Base-by-base conservation (phyloP, 805 yeast genomes). In the Candida fluviatilis region DNA sequence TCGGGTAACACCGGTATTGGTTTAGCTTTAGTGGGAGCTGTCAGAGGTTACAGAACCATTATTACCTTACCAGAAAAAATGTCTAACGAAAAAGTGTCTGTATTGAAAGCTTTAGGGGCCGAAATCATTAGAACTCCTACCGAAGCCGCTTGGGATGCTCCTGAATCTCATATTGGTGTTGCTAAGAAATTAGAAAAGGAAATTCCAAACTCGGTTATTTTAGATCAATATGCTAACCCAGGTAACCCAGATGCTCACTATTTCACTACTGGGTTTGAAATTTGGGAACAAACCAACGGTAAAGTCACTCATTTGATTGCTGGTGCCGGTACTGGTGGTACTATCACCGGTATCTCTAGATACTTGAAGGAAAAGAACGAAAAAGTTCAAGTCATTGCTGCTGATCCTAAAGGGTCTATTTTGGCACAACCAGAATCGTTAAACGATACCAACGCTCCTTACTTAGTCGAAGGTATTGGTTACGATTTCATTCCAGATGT, bases 291-390 rank as follows among this genome's bases (percentile, higher is more conserved):
- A 63, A 76, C 91, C 12, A 62, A 72, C 18, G 86, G 90, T 25
- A 75, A 80, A 42, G 69, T 87, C 38, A 78, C 78, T 38, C 87
- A 82, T 44, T 69, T 87, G 32, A 84, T 87, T 38, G 95, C 95
- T 27, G 95, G 95, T 60, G 95, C 95, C 5, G 95, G 95, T 65
- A 86, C 95, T 41, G 95, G 95, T 64, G 99, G 99, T 40, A 93
- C 99, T 2, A 87, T 91, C 33, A 71, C 95, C n/a, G 99, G 99
- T 39, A 89, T 89, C 19, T 76, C 95, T 3, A 72, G 72, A 43
- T 93, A 71, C 60, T 69, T 91, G 51, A 85, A 85, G 66, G 85
- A 79, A 58, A 74, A 82, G 60, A 74, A 84, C 60, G 64, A 79
- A 18, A 64, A 76, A 12, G 68, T 86, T 45, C 59, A 69, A 41